Evolutionary conservation across 2,329 filamentous ascomycete species (phyloP), one percentile per base, ranked within the genome.

Genomic region (Alternaria dauci): DNA sequence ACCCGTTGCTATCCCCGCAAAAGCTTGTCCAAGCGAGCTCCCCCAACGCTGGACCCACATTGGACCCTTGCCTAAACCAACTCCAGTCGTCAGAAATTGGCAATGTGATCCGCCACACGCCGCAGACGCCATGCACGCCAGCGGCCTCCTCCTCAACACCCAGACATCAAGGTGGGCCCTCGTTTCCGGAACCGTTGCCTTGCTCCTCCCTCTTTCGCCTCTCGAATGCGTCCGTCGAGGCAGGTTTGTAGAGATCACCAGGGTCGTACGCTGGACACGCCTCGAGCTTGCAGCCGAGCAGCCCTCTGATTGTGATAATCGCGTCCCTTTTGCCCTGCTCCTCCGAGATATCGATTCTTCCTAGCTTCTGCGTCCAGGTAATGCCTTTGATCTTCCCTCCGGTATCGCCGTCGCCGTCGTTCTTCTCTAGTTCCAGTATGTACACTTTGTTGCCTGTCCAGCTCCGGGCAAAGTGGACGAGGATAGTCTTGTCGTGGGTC

Each of bases 1-100:
- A 65, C 56, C 68, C 68, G 66, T 63, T 55, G 58, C 59, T 72
- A 68, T 59, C 61, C 69, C 67, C 59, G 43, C 50, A 63, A 32
- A 41, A 65, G 59, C 58, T 52, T 16, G 65, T 67, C 63, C 51
- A 67, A 55, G 62, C 65, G 62, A 65, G 43, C 50, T 32, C 39
- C 39, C 39, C 42, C 53, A 32, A 26, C 14, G 55, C 56, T 63
- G 62, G 61, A 38, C 50, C 43, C 55, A 47, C 38, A 20, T 32
- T 32, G 20, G 48, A 57, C 56, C 57, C 57, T 57, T 32, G 34
- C 43, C 55, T 61, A 59, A 55, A 43, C 61, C 55, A n/a, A 20
- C 54, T 63, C 34, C 30, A 44, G 55, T 32, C 41, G 30, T 47
- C n/a, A 16, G n/a, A n/a, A 48, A 20, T 28, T 55, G 62, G 59